phyloP scores from a whole-genome alignment of 805 yeast species.

The Jamesozyma rosinii region DNA sequence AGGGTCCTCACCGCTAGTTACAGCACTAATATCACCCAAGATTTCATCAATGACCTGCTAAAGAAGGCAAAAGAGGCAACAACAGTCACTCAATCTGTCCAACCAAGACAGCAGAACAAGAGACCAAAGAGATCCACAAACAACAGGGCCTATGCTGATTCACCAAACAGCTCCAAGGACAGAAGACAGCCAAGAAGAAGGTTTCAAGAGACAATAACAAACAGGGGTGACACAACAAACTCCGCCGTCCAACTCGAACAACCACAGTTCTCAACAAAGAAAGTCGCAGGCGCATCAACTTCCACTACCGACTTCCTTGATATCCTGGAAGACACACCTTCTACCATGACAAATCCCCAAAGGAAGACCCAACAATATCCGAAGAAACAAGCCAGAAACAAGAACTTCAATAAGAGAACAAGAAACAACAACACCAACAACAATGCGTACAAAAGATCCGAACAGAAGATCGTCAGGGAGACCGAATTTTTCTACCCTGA shows the following conservation, averaged over 20 bases:
- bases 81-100: conserved; percentile 5
- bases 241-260: not conserved
- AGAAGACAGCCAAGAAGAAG: not conserved
- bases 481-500: conserved; percentile 15
- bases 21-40: conserved; percentile 19
- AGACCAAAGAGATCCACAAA: not conserved
- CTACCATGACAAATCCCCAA: not conserved
- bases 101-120: not conserved
- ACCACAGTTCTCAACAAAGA: conserved; percentile 3
- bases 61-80: conserved; percentile 28
- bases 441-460: not conserved
- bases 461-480: not conserved
- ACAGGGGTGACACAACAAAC: not conserved
- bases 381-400: not conserved
- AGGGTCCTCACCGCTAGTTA: conserved; percentile 3
- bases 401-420: not conserved
- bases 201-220: not conserved
- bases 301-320: conserved; percentile 1
- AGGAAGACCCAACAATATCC: not conserved
- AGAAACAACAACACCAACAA: not conserved
- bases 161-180: too few species aligned
- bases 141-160: conserved; percentile 1
- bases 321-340: not conserved
- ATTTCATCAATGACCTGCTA: conserved; percentile 24
- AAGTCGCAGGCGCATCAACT: not conserved